Base-by-base conservation (phyloP, 768 basidiomycete species). In the Pulveroboletus sp. region DNA sequence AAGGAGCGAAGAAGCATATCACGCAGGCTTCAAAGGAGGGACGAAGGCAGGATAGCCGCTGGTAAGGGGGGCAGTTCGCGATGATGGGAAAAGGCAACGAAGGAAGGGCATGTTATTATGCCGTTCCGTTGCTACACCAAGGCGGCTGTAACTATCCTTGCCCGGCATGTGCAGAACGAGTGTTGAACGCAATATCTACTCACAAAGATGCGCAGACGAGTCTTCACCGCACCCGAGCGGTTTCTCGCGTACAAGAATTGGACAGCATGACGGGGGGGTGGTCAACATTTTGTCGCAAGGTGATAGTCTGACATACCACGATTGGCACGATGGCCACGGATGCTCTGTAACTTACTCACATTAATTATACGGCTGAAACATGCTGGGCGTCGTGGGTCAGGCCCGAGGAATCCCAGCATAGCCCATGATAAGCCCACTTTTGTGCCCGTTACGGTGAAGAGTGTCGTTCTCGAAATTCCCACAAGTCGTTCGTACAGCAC, bases 21-120 rank as follows among this genome's bases (percentile, higher is more conserved):
- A 67, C 59, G 55, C 47, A 49, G 24, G 51, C 50, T 48, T 48
- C 45, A 46, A 67, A 57, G 57, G 62, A 56, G 56, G 56, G 55
- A 62, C 44, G 65, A 71, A 57, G 62, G 77, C 78, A 80, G 76
- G 59, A 74, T 73, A 27, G 72, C 72, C 72, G 78, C 74, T 42
- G 49, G 50, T 39, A 26, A n/a, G 46, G 54, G 49, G 47, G 26
- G n/a, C n/a, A 53, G 59, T 54, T 43, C 32, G 54, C 40, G 55
- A 50, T 49, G 65, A 66, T 66, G 62, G 58, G 63, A 70, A 57
- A 53, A 38, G 11, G 31, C 4, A 44, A 58, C 47, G 36, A 57
- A 55, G 55, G 41, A 15, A 50, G 43, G 42, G 35, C 50, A 46
- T 44, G 51, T 37, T 33, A 48, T 45, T 21, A 27, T 32, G 4